Base-by-base conservation (phyloP, 169 alveolate genomes). In the Ichthyophthirius multifiliis region DNA sequence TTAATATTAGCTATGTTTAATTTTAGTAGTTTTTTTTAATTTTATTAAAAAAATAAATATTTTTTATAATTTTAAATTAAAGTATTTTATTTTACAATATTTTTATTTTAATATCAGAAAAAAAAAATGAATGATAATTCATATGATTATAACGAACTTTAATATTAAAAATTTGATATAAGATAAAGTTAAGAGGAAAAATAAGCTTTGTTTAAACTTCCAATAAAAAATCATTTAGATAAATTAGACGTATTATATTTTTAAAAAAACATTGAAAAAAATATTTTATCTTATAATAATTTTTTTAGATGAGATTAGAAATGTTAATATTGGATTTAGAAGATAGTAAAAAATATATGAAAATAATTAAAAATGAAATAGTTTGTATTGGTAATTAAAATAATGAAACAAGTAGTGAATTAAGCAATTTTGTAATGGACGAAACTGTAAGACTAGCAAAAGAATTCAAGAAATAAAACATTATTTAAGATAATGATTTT, bases 361-460 rank as follows among this genome's bases (percentile, higher is more conserved):
- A 55, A 27, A 15, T 16, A 1, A 4, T 55, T 10, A 16, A 39
- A 16, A 55, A 55, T 5, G 71, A 55, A 27, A 23, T 55, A 55
- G 71, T 55, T 15, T 27, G 71, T 27, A 13, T 55, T 27, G 71
- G 71, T 0, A 34, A 55, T 55, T 55, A 27, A 55, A 55, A 55
- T 27, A 55, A 55, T 55, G 71, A 55, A 6, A 27, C 23, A 23
- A 27, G 71, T 27, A 27, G 43, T 55, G 71, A 55, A 18, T 55
- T 55, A 55, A 55, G 71, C 16, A 55, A 39, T 16, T 67, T 34
- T 67, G 77, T 67, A 35, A 67, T 67, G 77, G 77, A 67, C 41
- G 62, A 67, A 37, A 67, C 63, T n/a, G 35, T 67, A n/a, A 67
- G 77, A 67, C 7, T 67, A 15, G 77, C 77, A 1, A 67, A 67